phyloP scores from a whole-genome alignment of 225 moss, liverwort and hornwort species.

The Pseudoscleropodium purum region DNA sequence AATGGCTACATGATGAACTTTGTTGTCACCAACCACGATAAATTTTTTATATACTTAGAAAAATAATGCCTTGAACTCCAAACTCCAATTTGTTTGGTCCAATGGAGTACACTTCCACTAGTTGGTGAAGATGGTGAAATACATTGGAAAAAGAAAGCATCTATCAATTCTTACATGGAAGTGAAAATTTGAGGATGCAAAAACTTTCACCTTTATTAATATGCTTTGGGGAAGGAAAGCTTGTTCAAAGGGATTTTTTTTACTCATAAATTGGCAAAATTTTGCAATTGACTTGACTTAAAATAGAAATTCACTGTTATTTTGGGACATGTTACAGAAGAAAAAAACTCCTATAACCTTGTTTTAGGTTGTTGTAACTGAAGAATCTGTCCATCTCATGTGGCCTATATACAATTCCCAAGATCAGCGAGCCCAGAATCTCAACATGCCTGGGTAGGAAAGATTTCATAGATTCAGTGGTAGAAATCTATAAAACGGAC shows the following conservation, averaged over 20 bases:
- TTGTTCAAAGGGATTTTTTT: neutral
- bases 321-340: neutral
- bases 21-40: fast-evolving
- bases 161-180: neutral
- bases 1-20: neutral
- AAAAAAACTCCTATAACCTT: too few relatives aligned
- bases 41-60: fast-evolving
- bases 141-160: fast-evolving
- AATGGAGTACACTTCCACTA: fast-evolving
- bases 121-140: fast-evolving
- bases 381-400: neutral
- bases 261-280: neutral
- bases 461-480: neutral
- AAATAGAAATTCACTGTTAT: neutral
- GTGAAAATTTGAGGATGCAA: neutral
- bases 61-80: neutral
- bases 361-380: neutral
- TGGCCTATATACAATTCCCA: fast-evolving
- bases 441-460: neutral
- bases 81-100: neutral
- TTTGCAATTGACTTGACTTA: neutral
- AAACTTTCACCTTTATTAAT: fast-evolving
- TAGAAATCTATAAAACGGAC: neutral
- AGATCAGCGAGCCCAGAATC: neutral
- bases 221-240: fast-evolving